Conservation (phyloP, 75 land plant genomes). For the Sequoia sempervirens region DNA sequence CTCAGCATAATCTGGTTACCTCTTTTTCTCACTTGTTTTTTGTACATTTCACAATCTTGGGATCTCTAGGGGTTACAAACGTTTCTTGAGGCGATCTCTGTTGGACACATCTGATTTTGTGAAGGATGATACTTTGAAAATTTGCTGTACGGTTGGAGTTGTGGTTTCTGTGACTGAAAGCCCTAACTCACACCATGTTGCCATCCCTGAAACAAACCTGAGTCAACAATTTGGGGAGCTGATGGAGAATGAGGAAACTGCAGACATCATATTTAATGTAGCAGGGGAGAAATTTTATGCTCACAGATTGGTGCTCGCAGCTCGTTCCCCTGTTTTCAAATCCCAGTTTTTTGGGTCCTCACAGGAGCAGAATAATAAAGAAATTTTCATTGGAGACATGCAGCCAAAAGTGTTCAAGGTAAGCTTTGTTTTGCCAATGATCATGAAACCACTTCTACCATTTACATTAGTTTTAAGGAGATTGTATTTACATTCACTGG, state of each 20-base stretch:
- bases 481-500: background rate
- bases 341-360: too few species aligned
- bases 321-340: too few species aligned
- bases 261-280: too few species aligned
- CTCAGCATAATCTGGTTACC: background rate
- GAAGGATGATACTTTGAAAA: conserved; percentile 32
- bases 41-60: background rate
- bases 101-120: conserved; percentile 52
- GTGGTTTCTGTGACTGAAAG: conserved; percentile 37
- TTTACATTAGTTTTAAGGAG: background rate
- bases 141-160: conserved; percentile 43
- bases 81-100: conserved; percentile 38
- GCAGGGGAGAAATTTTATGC: too few species aligned
- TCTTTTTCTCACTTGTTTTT: background rate
- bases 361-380: conserved; percentile 25
- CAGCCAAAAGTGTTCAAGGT: conserved; percentile 35
- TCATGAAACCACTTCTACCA: background rate
- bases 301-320: too few species aligned
- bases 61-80: conserved; percentile 52
- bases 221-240: too few species aligned
- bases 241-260: too few species aligned
- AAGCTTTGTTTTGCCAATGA: background rate
- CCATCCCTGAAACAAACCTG: conserved; percentile 21
- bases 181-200: conserved; percentile 24
- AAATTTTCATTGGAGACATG: conserved; percentile 27